Evolutionary conservation across 108 stramenopile genomes (phyloP), one percentile per base, ranked within the genome.

Genomic region (Fragilariopsis cylindrus): DNA sequence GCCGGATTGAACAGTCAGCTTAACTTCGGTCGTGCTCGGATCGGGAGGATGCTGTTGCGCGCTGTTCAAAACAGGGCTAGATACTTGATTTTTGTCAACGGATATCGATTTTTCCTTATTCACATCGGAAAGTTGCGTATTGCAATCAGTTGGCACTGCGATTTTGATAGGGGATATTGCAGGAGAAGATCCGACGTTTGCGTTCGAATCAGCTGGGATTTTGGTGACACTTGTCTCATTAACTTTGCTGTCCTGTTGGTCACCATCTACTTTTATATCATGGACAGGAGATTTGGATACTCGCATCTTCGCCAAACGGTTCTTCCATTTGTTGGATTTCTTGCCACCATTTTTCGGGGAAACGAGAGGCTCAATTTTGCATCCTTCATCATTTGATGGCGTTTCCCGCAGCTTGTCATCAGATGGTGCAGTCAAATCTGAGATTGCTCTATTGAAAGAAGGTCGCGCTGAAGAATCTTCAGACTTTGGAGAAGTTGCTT

Each of bases 241-340:
- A 30, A 30, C 30, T 30, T 30, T 30, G 30, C 30, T 30, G 30
- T 30, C 30, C 30, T 30, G 30, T 30, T 30, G 30, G 30, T 30
- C 30, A 30, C 30, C 62, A 45, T 63, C 62, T 43, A 7, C 39
- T 63, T 47, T 15, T 0, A 63, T n/a, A 45, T 53, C n/a, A 15
- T 12, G 15, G 52, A 53, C 52, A 53, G 52, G 15, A 53, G 12
- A 12, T 47, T 68, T 68, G 48, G 21, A n/a, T 15, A 15, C 39
- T 39, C 45, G 42, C 67, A n/a, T 48, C 49, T 52, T 68, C 21
- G 48, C 49, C 12, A 68, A 50, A 47, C 67, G 48, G 21, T 68
- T 52, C 49, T 68, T 68, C 67, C 67, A 68, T 18, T 68, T 68
- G 3, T 68, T 68, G 12, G 67, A 68, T 44, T 68, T 68, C 19